Percentiles rank a stretch among this genome's conserved stretches.
Conservation (phyloP, 2,329 filamentous ascomycete genomes). For the Teratosphaeria zuluensis region DNA sequence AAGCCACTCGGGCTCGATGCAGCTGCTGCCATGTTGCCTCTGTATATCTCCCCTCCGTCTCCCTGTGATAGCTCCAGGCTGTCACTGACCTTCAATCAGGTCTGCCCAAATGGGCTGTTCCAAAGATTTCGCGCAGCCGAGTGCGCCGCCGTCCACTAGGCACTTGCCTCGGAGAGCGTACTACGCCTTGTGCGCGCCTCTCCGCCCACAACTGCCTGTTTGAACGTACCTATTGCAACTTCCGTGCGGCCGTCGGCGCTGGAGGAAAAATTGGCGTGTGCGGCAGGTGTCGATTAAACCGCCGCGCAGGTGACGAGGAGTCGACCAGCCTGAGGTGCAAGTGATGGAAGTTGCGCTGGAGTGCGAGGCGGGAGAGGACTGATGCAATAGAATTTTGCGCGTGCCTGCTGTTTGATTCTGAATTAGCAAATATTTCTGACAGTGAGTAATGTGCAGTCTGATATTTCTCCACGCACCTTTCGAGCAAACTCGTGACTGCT, state of each 20-base stretch:
- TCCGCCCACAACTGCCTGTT: background rate
- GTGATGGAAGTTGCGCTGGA: background rate
- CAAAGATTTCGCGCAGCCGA: slow-evolving; percentile 1
- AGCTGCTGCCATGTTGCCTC: slow-evolving; percentile 16
- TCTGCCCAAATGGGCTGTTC: slow-evolving; percentile 9
- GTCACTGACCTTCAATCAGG: slow-evolving; percentile 7
- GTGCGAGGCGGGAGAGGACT: background rate
- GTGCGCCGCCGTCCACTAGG: background rate
- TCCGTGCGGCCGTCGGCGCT: background rate
- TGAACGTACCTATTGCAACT: background rate
- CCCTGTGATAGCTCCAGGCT: background rate
- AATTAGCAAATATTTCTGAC: background rate
- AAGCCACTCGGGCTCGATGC: slow-evolving; percentile 41
- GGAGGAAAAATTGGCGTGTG: background rate
- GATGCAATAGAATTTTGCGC: background rate
- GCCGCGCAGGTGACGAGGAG: background rate
- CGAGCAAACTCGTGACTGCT: background rate
- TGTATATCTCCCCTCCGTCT: background rate
- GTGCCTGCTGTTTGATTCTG: background rate
- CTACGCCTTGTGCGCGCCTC: background rate
- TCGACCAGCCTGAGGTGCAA: background rate
- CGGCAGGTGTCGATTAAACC: background rate
- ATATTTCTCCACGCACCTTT: background rate
- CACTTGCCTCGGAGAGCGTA: background rate
- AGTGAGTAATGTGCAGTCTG: background rate